Percentiles rank a stretch among this genome's conserved stretches.
Evolutionary conservation across 139 green algal genomes (phyloP).

Genomic region (Dunaliella primolecta): DNA sequence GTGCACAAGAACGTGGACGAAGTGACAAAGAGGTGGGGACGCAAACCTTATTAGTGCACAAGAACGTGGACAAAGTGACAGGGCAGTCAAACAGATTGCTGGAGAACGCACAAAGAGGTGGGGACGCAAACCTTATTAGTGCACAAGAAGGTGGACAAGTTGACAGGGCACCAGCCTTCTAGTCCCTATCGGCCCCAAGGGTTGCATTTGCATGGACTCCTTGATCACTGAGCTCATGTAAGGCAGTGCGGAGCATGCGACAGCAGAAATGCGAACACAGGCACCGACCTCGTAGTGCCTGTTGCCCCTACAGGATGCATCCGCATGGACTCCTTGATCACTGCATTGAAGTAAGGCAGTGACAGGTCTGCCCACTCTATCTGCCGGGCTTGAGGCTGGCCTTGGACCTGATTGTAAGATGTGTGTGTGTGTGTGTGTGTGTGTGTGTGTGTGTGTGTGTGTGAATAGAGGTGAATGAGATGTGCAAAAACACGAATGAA

Average conservation of each 20-base stretch:
- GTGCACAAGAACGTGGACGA: no score
- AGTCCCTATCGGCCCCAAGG: neutral
- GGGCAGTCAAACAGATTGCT: no score
- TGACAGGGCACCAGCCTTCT: neutral
- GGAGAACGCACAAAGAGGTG: no score
- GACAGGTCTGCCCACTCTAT: neutral
- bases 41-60: no score
- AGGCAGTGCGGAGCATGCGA: no score
- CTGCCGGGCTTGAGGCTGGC: neutral
- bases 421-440: neutral
- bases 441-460: neutral
- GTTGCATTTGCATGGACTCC: neutral
- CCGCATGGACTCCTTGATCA: conserved; percentile 1
- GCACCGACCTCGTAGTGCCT: neutral
- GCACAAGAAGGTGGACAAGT: no score
- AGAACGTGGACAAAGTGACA: no score
- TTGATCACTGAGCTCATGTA: neutral
- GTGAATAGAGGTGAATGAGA: no score
- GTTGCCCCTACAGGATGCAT: conserved; percentile 1
- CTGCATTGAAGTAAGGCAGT: conserved; percentile 2
- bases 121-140: no score
- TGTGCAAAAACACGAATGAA: no score
- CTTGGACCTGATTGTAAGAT: neutral
- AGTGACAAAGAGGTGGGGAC: no score
- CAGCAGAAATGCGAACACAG: no score